Evolutionary conservation across 345 rosid species (phyloP), one percentile per base, ranked within the genome.

Genomic region (Corchorus capsularis): DNA sequence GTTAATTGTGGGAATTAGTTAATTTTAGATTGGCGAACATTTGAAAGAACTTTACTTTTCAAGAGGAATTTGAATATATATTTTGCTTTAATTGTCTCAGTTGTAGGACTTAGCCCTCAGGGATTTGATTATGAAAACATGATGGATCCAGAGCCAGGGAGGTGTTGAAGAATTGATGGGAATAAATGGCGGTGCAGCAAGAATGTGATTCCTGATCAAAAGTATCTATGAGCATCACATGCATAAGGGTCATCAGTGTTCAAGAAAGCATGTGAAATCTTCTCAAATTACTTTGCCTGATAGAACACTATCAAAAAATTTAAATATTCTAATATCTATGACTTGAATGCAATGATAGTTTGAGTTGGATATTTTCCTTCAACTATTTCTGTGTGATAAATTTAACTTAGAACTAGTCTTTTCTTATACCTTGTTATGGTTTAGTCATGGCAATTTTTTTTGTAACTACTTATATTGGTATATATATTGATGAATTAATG

Each of bases 191-290:
- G 93, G 75, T 92, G 95, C 80, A 52, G 85, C 50, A 87, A 76
- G 61, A 45, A 55, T 20, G 93, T 87, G 57, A 74, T 94, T 78
- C 74, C 84, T 7, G 75, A 71, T 63, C 84, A 86, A 65, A 90
- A 94, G 80, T 90, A 94, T n/a, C 71, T 90, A 94, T 72, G 87
- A 88, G 78, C 85, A 85, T 77, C 95, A 89, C 79, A 83, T 88
- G 80, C 87, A 94, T 68, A 84, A 93, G 78, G 97, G 97, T 73
- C 84, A 93, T 57, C 86, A 80, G 72, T 87, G 89, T 88, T 92
- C 97, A 90, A 94, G 93, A 90, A 94, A 92, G 95, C 94, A 76
- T 83, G 93, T 89, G 93, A 92, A 94, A 87, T 64, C 82, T 81
- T 71, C 74, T 75, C 82, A 82, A 15, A 57, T 61, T 74, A 75